Conservation (phyloP, 306 rosid genomes). For the Psophocarpus tetragonolobus region DNA sequence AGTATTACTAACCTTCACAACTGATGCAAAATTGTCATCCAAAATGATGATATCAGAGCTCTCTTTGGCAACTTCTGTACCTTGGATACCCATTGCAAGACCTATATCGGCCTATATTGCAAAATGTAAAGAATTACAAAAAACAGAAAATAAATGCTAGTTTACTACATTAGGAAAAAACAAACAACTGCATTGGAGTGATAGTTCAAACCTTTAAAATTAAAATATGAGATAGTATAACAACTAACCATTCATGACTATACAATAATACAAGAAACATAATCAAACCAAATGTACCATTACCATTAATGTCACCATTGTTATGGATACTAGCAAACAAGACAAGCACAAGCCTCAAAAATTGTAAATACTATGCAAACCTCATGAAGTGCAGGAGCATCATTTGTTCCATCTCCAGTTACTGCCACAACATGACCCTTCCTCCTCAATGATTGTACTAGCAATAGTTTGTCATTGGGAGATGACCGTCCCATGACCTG, state of each 20-base stretch:
- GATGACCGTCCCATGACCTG: conserved; percentile 98
- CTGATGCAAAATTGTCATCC: conserved; percentile 91
- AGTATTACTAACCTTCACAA: conserved; percentile 64
- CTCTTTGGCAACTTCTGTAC: conserved; percentile 96
- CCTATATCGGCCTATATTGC: conserved; percentile 81
- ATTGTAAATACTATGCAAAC: conserved; percentile 37
- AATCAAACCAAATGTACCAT: background rate
- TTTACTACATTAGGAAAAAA: background rate
- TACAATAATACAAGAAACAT: background rate
- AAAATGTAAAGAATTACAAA: conserved; percentile 25
- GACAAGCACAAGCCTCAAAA: conserved; percentile 12
- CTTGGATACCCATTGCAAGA: conserved; percentile 92
- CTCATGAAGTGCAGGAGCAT: conserved; percentile 98
- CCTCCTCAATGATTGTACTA: conserved; percentile 91
- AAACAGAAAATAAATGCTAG: background rate
- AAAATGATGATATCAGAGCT: conserved; percentile 91
- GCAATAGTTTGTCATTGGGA: conserved; percentile 85
- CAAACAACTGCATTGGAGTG: background rate
- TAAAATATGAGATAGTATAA: background rate
- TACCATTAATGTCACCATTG: background rate
- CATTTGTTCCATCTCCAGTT: conserved; percentile 96
- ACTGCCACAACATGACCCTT: conserved; percentile 87
- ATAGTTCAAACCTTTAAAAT: background rate
- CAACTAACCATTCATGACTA: background rate
- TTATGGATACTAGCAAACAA: background rate